These are phyloP conservation scores for Pseudomonodictys pantanalensis DNA, from an alignment of 495 filamentous ascomycete genomes.

Conservation along the genomic window DNA sequence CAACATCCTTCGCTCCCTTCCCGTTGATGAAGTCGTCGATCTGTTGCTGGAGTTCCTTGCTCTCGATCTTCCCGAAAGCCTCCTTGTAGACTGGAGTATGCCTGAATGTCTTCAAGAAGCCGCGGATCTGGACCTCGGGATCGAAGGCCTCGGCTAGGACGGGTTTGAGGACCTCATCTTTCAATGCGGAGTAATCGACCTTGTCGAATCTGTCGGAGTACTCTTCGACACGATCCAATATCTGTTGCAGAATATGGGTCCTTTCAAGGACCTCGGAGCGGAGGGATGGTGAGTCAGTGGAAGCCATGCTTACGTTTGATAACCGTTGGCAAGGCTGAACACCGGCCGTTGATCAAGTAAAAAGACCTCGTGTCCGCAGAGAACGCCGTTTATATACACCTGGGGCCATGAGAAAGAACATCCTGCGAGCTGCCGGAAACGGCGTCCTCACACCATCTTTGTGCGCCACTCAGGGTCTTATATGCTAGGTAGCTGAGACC, in stretches of 20 bases:
- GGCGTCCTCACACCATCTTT: background rate
- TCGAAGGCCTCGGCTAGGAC: slow-evolving; percentile 28
- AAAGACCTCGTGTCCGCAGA: background rate
- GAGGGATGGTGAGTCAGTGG: background rate
- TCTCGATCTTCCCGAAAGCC: slow-evolving; percentile 24
- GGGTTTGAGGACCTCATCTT: slow-evolving; percentile 30
- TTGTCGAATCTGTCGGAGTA: slow-evolving; percentile 15
- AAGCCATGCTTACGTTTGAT: too few species aligned
- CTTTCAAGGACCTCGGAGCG: slow-evolving; percentile 11
- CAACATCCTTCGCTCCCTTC: slow-evolving; percentile 13
- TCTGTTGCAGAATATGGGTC: slow-evolving; percentile 29
- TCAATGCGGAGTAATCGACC: slow-evolving; percentile 26
- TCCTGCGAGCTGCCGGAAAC: background rate
- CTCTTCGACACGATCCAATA: slow-evolving; percentile 24
- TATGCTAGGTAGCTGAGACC: slow-evolving; percentile 18
- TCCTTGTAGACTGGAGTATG: slow-evolving; percentile 23
- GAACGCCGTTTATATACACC: background rate
- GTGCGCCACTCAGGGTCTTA: background rate
- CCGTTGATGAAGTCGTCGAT: slow-evolving; percentile 29
- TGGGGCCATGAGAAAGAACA: background rate
- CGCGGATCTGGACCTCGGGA: slow-evolving; percentile 34
- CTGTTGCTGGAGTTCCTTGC: slow-evolving; percentile 23
- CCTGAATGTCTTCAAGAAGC: slow-evolving; percentile 26
- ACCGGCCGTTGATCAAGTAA: background rate
- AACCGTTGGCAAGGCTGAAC: too few species aligned